Base-by-base conservation (phyloP, 2,329 filamentous ascomycete species). In the Fusarium coffeatum region DNA sequence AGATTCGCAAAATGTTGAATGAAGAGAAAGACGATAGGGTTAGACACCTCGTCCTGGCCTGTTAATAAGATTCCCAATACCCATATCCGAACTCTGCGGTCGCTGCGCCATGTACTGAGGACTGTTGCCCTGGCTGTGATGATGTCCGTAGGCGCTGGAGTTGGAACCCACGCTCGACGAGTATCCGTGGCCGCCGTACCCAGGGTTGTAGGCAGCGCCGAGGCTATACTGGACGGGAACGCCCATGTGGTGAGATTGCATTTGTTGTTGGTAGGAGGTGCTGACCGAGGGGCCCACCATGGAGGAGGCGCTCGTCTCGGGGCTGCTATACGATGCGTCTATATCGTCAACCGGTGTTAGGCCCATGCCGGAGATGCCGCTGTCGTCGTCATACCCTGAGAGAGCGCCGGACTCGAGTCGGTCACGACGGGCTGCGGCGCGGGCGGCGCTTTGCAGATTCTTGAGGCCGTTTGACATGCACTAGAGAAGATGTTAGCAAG, bases 401-500 rank as follows among this genome's bases (percentile, higher is more conserved):
- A 78, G 68, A 72, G 76, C 76, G 69, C 76, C 76, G 63, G 74
- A 81, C 80, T 86, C 86, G 72, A 87, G 81, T 64, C 87, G 88
- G 81, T 89, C 90, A 74, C 90, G 90, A 70, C 90, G 88, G 62
- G 87, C 85, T 61, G 87, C 88, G 59, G 90, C 87, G 66, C 92
- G 88, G 69, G 89, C 86, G 55, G 89, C 88, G 73, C 89, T 89
- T 77, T 91, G 90, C 61, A 96, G 86, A 79, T 93, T 94, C 82
- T 94, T 95, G 74, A 95, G 83, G 37, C 93, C 93, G 76, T 92
- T 92, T 78, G 92, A 90, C 89, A 96, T 93, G 81, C 92, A 93
- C 92, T 95, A 71, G 20, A 20, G 2, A 12, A 16, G 12, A n/a
- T 8, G 40, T 74, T 34, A 71, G 55, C 4, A n/a, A n/a, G 28